Evolutionary conservation across 2,329 filamentous ascomycete species (phyloP).

Genomic region (Phyllosticta citribraziliensis): DNA sequence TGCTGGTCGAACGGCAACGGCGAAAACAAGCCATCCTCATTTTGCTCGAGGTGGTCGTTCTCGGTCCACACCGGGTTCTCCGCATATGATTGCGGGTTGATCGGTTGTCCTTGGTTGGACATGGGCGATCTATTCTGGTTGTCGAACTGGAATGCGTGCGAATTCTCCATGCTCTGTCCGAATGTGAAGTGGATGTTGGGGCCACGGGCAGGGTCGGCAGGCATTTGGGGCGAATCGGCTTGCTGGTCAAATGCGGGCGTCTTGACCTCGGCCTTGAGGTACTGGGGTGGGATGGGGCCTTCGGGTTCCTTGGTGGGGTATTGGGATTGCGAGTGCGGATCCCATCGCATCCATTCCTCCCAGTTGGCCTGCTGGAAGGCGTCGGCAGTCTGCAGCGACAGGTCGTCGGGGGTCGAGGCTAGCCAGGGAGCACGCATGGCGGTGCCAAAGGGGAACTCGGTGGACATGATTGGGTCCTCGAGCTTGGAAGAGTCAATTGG

Average conservation of each 20-base stretch:
- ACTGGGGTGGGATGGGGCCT: constrained; percentile 20
- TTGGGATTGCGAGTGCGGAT: constrained; percentile 26
- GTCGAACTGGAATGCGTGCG: constrained; percentile 27
- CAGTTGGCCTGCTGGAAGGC: constrained; percentile 29
- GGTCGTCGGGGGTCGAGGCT: constrained; percentile 21
- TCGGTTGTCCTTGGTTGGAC: constrained; percentile 6
- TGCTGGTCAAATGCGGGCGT: constrained; percentile 19
- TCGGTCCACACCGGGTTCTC: constrained; percentile 21
- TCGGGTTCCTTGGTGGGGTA: constrained; percentile 12
- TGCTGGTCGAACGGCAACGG: constrained; percentile 20
- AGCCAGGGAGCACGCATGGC: constrained; percentile 26
- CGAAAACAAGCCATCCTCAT: constrained; percentile 20
- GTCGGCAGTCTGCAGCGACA: constrained; percentile 21
- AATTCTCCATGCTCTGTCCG: constrained; percentile 21
- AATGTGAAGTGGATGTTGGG: constrained; percentile 24
- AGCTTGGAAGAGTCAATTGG: constrained; percentile 15
- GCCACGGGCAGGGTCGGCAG: background rate
- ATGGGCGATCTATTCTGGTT: constrained; percentile 20
- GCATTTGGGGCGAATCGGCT: constrained; percentile 19
- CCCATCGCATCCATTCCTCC: constrained; percentile 41
- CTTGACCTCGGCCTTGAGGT: constrained; percentile 19
- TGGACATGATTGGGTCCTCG: constrained; percentile 26
- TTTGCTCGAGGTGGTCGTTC: constrained; percentile 16
- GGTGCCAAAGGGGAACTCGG: constrained; percentile 22
- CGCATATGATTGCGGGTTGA: background rate